phyloP scores from a whole-genome alignment of 2,329 filamentous ascomycete species.

The Exophiala alcalophila region DNA sequence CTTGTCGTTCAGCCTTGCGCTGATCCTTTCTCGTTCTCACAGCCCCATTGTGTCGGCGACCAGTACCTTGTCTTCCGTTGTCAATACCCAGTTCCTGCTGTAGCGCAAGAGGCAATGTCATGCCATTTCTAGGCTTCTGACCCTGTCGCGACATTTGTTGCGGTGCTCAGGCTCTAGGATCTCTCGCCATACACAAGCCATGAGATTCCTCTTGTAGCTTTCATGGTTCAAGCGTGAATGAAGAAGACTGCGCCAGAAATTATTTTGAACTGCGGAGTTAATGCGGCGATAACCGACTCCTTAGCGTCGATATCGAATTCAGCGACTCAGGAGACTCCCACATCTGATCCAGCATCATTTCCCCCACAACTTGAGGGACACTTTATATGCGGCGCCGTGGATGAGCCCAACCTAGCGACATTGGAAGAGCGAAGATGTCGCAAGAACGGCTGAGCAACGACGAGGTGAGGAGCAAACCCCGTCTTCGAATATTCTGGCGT shows the following conservation, averaged over 20 bases:
- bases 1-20: conserved; percentile 62
- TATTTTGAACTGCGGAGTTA: conserved; percentile 11
- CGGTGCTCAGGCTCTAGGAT: not conserved
- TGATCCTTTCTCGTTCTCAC: conserved; percentile 58
- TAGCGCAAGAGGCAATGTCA: conserved; percentile 28
- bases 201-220: no score
- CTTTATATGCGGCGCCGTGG: no score
- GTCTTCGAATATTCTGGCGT: no score
- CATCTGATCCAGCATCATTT: no score
- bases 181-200: no score
- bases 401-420: no score
- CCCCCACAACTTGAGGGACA: no score
- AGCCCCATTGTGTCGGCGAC: conserved; percentile 22
- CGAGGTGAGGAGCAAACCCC: conserved; percentile 43
- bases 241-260: not conserved
- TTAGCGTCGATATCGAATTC: no score
- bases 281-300: no score
- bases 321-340: no score
- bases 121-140: conserved; percentile 8
- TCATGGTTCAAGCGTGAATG: not conserved
- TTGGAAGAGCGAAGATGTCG: conserved; percentile 9
- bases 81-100: conserved; percentile 31
- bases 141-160: conserved; percentile 17
- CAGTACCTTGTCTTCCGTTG: conserved; percentile 33
- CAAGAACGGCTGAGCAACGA: conserved; percentile 40